phyloP scores from a whole-genome alignment of 345 rosid species.

The sweet orange (Citrus sinensis) region DNA sequence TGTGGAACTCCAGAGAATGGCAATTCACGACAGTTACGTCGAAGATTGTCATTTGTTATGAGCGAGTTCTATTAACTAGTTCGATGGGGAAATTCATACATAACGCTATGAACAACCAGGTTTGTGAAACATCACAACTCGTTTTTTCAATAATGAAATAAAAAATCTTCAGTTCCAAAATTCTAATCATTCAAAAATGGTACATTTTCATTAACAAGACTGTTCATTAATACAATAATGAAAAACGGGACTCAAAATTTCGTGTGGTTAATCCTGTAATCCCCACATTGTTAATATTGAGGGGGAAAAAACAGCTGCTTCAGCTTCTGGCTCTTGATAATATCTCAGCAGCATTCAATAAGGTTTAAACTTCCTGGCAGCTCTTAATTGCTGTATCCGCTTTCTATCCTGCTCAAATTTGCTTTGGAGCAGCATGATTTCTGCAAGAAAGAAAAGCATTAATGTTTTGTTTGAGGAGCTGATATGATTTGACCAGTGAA shows the following conservation, averaged over 20 bases:
- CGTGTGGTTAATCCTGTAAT: background rate
- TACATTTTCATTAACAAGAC: background rate
- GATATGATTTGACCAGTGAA: background rate
- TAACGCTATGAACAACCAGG: background rate
- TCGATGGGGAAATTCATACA: background rate
- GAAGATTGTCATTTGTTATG: background rate
- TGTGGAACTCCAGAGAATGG: too few relatives aligned
- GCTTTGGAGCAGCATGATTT: conserved; percentile 36
- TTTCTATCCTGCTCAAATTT: conserved; percentile 59
- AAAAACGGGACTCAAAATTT: too few relatives aligned
- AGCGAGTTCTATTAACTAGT: background rate
- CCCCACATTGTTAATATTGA: background rate
- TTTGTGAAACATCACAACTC: background rate
- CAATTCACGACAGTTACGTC: too few relatives aligned
- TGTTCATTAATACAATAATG: background rate
- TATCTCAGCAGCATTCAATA: conserved; percentile 33
- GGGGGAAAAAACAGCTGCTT: background rate
- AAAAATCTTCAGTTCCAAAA: background rate
- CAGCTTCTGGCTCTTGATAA: background rate
- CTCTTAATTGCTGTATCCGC: conserved; percentile 82
- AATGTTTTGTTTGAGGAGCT: background rate
- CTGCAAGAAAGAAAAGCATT: conserved; percentile 38
- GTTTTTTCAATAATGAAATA: background rate
- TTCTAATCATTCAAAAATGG: background rate
- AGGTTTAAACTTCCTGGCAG: conserved; percentile 89